Evolutionary conservation across 768 basidiomycete genomes (phyloP), one percentile per base, ranked within the genome.

Genomic region (Lactarius sp.): DNA sequence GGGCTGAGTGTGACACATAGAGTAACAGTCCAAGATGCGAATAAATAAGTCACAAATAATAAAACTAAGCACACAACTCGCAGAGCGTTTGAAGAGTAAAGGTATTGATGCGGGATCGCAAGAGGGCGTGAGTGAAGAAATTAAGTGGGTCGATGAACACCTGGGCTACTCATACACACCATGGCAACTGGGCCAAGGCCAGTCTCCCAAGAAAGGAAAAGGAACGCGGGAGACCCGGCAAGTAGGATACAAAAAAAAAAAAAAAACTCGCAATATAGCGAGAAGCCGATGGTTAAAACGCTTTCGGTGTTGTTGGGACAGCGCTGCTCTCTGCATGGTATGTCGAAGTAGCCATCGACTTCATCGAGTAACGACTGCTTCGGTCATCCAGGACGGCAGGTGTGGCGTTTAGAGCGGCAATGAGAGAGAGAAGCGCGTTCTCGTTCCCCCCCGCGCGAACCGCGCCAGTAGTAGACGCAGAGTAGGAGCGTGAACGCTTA

Each of bases 351-450:
- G 22, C 6, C 18, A 33, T 49, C 27, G 67, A 50, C 27, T 56
- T 52, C 20, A 61, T 34, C 14, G 66, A 67, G 13, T 20, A 18
- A 31, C 68, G 57, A 22, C 9, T 22, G 6, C 5, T 6, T 12
- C n/a, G 46, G 4, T 56, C 50, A 39, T 66, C 56, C 20, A 55
- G 10, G 10, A 14, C 2, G 16, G 6, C 16, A 18, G 39, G 52
- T 22, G 55, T 14, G 31, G 18, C 33, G 56, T 60, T 52, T 27
- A 68, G 51, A 41, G 66, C 68, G 9, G 68, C 68, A 52, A 68
- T 52, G 36, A 68, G 62, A 33, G 66, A 67, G 14, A 60, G 33
- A n/a, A 68, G 66, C 20, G 66, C 61, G 10, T 49, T 22, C 36
- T 50, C 47, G 59, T 31, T 56, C 31, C 50, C 58, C 41, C 39